Evolutionary conservation across 345 rosid species (phyloP).

Genomic region (Eucalyptus urophylla): DNA sequence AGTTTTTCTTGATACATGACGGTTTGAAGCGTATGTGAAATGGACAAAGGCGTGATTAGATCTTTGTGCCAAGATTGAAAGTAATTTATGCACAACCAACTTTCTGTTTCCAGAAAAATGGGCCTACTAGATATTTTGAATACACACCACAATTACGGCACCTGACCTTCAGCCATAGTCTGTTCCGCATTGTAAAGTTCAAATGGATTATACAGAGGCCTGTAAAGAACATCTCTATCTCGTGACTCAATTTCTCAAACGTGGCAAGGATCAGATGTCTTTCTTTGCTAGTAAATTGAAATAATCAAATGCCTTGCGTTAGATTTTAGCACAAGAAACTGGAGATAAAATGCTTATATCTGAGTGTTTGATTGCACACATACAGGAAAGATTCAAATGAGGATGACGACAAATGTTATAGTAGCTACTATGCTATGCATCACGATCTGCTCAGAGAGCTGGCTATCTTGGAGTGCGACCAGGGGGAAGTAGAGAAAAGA

Average conservation of each 20-base stretch:
- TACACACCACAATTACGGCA: background rate
- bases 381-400: conserved; percentile 23
- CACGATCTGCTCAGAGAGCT: conserved; percentile 40
- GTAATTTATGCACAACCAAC: background rate
- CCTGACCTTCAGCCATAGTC: background rate
- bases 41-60: background rate
- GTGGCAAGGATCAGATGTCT: background rate
- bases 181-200: background rate
- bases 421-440: conserved; percentile 20
- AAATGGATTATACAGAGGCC: background rate
- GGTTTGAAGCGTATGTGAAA: background rate
- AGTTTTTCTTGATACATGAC: background rate
- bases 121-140: background rate
- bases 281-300: background rate
- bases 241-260: background rate
- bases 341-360: background rate
- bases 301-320: background rate
- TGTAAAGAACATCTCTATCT: background rate
- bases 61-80: background rate
- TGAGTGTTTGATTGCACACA: background rate
- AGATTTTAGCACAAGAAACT: background rate
- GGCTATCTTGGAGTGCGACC: conserved; percentile 9
- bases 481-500: background rate
- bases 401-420: conserved; percentile 2
- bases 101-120: background rate